A percentile compares a stretch with the other conserved stretches of the same genome.
Conservation (phyloP, 2,329 filamentous ascomycete genomes). For the Arachnopeziza araneosa region DNA sequence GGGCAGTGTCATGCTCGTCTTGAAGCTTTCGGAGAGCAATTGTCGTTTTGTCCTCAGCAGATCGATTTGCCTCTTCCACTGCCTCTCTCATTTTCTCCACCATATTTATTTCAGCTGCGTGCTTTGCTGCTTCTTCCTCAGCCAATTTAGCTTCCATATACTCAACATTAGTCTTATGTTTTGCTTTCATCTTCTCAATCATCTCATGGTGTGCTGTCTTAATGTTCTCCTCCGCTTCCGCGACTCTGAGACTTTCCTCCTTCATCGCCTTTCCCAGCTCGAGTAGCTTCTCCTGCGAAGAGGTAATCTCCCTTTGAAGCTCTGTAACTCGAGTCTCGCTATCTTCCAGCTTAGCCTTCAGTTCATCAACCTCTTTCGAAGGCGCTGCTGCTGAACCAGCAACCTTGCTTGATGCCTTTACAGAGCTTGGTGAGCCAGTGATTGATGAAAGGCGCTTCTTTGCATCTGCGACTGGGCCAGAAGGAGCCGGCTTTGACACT, state of each 20-base stretch:
- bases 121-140: too few relatives aligned
- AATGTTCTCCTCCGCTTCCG: slow-evolving; percentile 37
- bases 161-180: slow-evolving; percentile 24
- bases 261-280: slow-evolving; percentile 48
- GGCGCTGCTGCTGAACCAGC: slow-evolving; percentile 27
- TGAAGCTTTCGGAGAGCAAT: slow-evolving; percentile 38
- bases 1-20: slow-evolving; percentile 32
- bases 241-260: slow-evolving; percentile 34
- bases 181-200: slow-evolving; percentile 34
- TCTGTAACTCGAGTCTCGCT: slow-evolving; percentile 53
- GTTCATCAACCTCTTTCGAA: slow-evolving; percentile 52
- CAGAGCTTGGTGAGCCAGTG: slow-evolving; percentile 31
- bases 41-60: slow-evolving; percentile 33
- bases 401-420: slow-evolving; percentile 39
- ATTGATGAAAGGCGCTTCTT: slow-evolving; percentile 54
- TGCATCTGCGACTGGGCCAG: slow-evolving; percentile 40
- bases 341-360: slow-evolving; percentile 53
- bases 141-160: slow-evolving; percentile 24
- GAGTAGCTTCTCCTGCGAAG: slow-evolving; percentile 50
- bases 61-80: slow-evolving; percentile 27
- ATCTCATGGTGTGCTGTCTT: slow-evolving; percentile 41
- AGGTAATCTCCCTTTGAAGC: slow-evolving; percentile 50
- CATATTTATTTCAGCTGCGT: too few relatives aligned
- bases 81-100: too few relatives aligned
- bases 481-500: slow-evolving; percentile 31